phyloP scores from a whole-genome alignment of 495 filamentous ascomycete genomes.

The Hypoxylon lienhwacheense region DNA sequence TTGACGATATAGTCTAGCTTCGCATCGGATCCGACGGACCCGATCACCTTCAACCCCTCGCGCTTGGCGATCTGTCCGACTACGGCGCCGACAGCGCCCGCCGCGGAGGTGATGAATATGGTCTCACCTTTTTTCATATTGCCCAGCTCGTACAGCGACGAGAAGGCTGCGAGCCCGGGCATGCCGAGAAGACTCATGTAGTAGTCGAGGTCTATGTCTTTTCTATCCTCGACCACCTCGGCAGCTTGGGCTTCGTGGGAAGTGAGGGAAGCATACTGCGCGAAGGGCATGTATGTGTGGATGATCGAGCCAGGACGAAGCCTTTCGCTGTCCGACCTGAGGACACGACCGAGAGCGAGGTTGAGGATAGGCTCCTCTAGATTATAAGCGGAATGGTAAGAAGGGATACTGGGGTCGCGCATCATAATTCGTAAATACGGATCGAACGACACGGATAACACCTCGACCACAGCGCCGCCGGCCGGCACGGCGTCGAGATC shows the following conservation, averaged over 20 bases:
- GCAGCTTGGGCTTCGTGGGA: conserved; percentile 33
- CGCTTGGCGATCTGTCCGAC: conserved; percentile 86
- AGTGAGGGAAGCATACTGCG: conserved; percentile 55
- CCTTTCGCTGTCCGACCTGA: conserved; percentile 59
- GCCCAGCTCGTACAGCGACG: conserved; percentile 77
- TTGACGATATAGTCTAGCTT: conserved; percentile 69
- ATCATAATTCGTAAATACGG: conserved; percentile 74
- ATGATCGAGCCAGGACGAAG: conserved; percentile 66
- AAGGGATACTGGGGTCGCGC: conserved; percentile 42
- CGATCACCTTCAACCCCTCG: conserved; percentile 83
- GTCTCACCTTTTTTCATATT: conserved; percentile 84
- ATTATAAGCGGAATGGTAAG: conserved; percentile 1
- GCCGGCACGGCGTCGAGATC: conserved; percentile 60
- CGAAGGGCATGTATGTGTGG: conserved; percentile 53
- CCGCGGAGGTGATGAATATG: conserved; percentile 79
- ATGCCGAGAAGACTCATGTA: conserved; percentile 78
- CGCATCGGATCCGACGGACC: conserved; percentile 62
- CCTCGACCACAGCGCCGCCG: conserved; percentile 68
- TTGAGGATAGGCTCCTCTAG: background rate
- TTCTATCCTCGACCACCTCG: conserved; percentile 58
- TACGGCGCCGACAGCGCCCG: conserved; percentile 79
- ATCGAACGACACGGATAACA: conserved; percentile 73
- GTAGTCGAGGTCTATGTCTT: conserved; percentile 60
- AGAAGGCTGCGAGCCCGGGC: conserved; percentile 82
- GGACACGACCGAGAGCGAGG: conserved; percentile 53